phyloP scores from a whole-genome alignment of 1,139 yeast genomes.

The Meyerozyma smithsonii region DNA sequence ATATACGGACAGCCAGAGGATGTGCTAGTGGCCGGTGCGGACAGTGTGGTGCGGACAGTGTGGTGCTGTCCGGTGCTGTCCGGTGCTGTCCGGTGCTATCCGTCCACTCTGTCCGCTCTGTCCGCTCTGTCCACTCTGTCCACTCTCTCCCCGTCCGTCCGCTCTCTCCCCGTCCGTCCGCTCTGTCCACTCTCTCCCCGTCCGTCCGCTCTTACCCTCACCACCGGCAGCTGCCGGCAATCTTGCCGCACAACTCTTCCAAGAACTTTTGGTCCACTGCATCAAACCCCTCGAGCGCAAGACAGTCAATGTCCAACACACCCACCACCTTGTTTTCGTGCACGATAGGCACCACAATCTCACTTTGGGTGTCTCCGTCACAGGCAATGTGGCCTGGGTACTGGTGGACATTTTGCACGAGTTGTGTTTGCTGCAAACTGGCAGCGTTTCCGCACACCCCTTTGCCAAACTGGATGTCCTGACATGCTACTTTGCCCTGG shows the following conservation, averaged over 20 bases:
- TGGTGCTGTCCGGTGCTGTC: too few species aligned
- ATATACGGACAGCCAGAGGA: too few species aligned
- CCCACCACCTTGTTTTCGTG: constrained; percentile 47
- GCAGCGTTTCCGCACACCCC: constrained; percentile 96
- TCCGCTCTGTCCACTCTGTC: too few species aligned
- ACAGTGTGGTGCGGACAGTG: too few species aligned
- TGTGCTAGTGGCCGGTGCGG: too few species aligned
- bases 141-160: neutral
- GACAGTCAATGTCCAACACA: constrained; percentile 85
- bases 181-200: neutral
- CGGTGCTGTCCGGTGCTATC: too few species aligned
- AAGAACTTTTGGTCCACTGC: constrained; percentile 54
- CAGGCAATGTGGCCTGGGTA: constrained; percentile 96
- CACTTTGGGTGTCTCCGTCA: constrained; percentile 91
- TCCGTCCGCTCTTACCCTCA: neutral
- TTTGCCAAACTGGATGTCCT: constrained; percentile 64
- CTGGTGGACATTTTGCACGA: constrained; percentile 69
- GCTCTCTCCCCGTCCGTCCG: neutral
- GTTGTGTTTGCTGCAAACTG: constrained; percentile 47
- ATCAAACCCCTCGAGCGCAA: constrained; percentile 59
- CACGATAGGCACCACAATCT: constrained; percentile 84
- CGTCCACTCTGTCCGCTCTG: too few species aligned
- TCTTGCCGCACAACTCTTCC: constrained; percentile 51
- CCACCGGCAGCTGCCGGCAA: constrained; percentile 49
- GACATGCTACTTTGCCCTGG: constrained; percentile 97